These are phyloP conservation scores for Echeveria elegans DNA, from an alignment of 164 flowering plant genomes.

Conservation along the genomic window DNA sequence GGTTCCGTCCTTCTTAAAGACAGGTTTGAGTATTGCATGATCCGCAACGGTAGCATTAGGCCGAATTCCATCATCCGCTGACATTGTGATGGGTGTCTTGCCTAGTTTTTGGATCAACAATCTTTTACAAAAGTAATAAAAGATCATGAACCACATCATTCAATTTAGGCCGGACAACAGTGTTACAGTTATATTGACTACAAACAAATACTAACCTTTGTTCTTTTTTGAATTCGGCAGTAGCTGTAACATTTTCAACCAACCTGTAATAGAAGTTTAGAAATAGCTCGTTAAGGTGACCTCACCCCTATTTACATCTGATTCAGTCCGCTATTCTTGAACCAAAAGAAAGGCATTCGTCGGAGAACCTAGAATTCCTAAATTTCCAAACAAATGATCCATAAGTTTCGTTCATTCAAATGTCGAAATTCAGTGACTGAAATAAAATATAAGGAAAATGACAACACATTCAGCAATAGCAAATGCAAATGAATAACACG, in stretches of 20 bases:
- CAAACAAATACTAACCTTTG: slow-evolving; percentile 31
- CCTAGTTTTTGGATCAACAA: slow-evolving; percentile 55
- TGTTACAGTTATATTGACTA: background rate
- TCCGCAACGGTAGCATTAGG: slow-evolving; percentile 35
- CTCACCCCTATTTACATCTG: slow-evolving; percentile 97
- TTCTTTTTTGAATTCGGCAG: slow-evolving; percentile 68
- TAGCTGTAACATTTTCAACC: slow-evolving; percentile 24
- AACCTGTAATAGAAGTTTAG: background rate
- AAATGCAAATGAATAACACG: background rate
- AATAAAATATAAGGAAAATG: background rate
- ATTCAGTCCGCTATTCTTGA: slow-evolving; percentile 88
- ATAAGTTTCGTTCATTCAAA: background rate
- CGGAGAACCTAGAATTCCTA: slow-evolving; percentile 19
- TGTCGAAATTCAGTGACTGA: background rate
- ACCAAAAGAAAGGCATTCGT: slow-evolving; percentile 41
- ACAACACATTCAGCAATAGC: background rate
- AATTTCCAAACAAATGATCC: background rate
- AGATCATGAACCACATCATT: slow-evolving; percentile 1
- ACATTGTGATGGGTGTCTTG: slow-evolving; percentile 35
- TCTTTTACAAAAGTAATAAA: slow-evolving; percentile 17
- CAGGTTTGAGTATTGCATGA: slow-evolving; percentile 57
- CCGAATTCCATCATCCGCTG: slow-evolving; percentile 60
- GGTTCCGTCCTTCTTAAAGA: slow-evolving; percentile 14
- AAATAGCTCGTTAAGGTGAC: background rate
- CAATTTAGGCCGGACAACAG: background rate